Base-by-base conservation (phyloP, 73 alveolate genomes). In the Urostyla sp. region DNA sequence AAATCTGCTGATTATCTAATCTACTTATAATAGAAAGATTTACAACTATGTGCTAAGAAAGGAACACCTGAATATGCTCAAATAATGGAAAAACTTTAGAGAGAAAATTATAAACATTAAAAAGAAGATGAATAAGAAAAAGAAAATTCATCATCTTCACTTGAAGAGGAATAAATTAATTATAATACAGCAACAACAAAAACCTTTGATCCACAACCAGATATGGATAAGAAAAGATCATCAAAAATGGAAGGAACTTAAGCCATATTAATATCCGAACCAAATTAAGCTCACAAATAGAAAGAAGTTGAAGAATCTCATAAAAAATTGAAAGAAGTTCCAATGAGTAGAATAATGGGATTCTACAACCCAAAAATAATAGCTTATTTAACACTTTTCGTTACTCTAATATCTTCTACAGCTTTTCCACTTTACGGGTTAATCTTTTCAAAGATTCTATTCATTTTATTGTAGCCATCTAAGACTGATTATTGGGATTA, bases 1-100 rank as follows among this genome's bases (percentile, higher is more conserved):
- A 66, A 40, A 63, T 11, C 80, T 7, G 80, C 80, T 21, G 2
- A 66, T 5, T 40, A 66, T 24, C 48, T 66, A 8, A 35, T 66
- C 11, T 66, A 66, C 49, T 18, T 66, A 43, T 59, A 66, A 44
- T 21, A n/a, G 15, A n/a, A 20, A 3, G 15, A 66, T 21, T 20
- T 4, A 6, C 37, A 40, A 13, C 16, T 66, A 21, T 36, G 45
- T 15, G 80, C 66, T 18, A 3, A 36, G 13, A 66, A 66, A 48
- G 44, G 44, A 6, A 66, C 80, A 18, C 6, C 43, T 16, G 67
- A 44, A 15, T 66, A 66, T 40, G 66, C 37, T 37, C 30, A 66
- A 18, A 4, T 66, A 16, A 66, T 66, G 18, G 6, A 66, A 5
- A 66, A 7, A 18, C 46, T 66, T 7, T 20, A 60, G 34, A 57